These are phyloP conservation scores for Urochloa ruziziensis DNA, from an alignment of 176 grass and related monocot species.

Conservation along the genomic window DNA sequence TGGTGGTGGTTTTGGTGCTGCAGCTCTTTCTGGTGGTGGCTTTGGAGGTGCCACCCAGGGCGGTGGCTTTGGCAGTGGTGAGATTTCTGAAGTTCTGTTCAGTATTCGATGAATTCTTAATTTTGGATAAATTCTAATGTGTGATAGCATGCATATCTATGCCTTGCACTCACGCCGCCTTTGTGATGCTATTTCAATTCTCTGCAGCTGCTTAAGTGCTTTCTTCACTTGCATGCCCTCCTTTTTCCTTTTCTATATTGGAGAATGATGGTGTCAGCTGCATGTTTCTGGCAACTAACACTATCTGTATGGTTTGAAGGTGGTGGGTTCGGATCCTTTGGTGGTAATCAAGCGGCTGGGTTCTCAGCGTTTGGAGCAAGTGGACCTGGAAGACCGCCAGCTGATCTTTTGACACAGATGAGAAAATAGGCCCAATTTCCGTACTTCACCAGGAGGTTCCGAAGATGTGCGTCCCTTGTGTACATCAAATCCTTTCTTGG, in stretches of 20 bases:
- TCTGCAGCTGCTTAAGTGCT: not conserved
- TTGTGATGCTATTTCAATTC: not conserved
- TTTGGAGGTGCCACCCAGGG: constrained; percentile 48
- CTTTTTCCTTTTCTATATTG: not conserved
- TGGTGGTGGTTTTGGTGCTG: constrained; percentile 31
- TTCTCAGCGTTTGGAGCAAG: constrained; percentile 72
- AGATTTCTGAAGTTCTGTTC: constrained; percentile 23
- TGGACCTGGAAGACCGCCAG: constrained; percentile 70
- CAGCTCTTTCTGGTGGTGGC: constrained; percentile 24
- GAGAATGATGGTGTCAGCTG: not conserved
- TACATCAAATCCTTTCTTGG: not conserved
- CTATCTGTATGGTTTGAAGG: constrained; percentile 48
- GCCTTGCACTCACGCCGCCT: too few species aligned
- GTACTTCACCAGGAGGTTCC: not conserved
- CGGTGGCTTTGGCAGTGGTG: constrained; percentile 52
- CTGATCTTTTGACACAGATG: constrained; percentile 87
- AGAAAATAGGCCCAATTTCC: constrained; percentile 53
- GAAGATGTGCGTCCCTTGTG: not conserved
- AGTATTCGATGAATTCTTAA: not conserved
- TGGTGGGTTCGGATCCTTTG: constrained; percentile 90
- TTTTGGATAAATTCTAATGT: not conserved
- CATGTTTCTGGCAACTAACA: constrained; percentile 23
- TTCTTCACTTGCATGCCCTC: not conserved
- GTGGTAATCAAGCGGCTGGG: constrained; percentile 56
- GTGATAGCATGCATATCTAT: not conserved